Evolutionary conservation across 768 basidiomycete genomes (phyloP).

Genomic region (Clitopilus passeckerianus): DNA sequence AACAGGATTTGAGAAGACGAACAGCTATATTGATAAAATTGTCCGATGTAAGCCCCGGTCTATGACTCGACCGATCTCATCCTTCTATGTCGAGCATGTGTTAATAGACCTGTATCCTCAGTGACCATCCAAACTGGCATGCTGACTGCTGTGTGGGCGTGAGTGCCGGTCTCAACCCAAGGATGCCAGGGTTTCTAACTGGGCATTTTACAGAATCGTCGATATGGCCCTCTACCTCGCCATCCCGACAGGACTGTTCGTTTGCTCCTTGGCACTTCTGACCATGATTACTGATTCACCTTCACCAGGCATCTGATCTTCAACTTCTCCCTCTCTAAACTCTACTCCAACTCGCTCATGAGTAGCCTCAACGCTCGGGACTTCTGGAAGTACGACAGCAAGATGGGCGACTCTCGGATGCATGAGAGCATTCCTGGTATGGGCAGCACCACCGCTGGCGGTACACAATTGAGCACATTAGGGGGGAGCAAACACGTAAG

Average conservation of each 20-base stretch:
- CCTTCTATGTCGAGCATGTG: background rate
- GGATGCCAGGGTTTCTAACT: slow-evolving; percentile 12
- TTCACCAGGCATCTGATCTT: slow-evolving; percentile 28
- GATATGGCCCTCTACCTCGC: slow-evolving; percentile 56
- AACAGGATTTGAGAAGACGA: slow-evolving; percentile 32
- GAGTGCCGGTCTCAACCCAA: background rate
- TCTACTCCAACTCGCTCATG: slow-evolving; percentile 37
- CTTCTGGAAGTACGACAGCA: slow-evolving; percentile 19
- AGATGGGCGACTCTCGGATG: background rate
- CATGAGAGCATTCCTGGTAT: background rate
- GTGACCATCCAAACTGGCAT: slow-evolving; percentile 29
- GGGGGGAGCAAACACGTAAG: background rate
- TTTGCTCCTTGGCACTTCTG: slow-evolving; percentile 10
- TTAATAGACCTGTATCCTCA: slow-evolving; percentile 1
- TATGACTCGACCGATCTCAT: background rate
- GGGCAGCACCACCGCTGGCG: background rate
- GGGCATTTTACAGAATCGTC: slow-evolving; percentile 21
- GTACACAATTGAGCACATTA: background rate
- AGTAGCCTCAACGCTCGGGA: slow-evolving; percentile 29
- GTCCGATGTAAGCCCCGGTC: slow-evolving; percentile 21
- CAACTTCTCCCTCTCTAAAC: slow-evolving; percentile 32
- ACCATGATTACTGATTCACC: background rate
- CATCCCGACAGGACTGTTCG: slow-evolving; percentile 90
- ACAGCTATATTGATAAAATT: slow-evolving; percentile 33
- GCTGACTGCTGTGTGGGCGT: slow-evolving; percentile 23